A percentile compares a stretch with the other conserved stretches of the same genome.
phyloP scores from a whole-genome alignment of 2,329 filamentous ascomycete genomes.

The Aulographum hederae region DNA sequence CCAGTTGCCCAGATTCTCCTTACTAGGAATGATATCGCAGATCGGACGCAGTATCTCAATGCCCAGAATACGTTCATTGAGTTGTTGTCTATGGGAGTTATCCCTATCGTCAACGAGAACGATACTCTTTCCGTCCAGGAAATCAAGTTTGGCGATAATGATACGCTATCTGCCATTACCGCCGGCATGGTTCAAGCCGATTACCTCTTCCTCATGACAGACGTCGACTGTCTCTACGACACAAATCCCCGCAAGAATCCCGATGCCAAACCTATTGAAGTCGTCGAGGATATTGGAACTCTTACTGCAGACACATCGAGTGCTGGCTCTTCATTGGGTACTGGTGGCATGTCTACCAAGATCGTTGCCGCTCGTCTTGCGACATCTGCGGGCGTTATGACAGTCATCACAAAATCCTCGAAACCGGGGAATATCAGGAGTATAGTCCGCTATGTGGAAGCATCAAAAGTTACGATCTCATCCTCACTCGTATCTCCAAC shows the following conservation, averaged over 20 bases:
- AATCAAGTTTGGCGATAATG: constrained; percentile 99
- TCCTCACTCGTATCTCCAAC: too few relatives aligned
- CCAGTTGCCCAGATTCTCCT: constrained; percentile 89
- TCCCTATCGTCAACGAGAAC: constrained; percentile 98
- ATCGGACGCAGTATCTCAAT: constrained; percentile 89
- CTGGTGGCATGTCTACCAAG: constrained; percentile 95
- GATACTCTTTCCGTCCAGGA: constrained; percentile 92
- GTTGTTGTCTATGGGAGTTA: constrained; percentile 82
- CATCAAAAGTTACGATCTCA: constrained; percentile 22
- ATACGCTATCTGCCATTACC: constrained; percentile 90
- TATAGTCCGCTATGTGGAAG: constrained; percentile 69
- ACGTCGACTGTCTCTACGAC: constrained; percentile 94
- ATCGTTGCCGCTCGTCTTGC: constrained; percentile 84
- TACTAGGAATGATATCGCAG: constrained; percentile 89
- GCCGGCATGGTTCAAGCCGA: constrained; percentile 95
- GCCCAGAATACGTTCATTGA: constrained; percentile 89
- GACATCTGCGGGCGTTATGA: constrained; percentile 87
- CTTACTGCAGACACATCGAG: constrained; percentile 81
- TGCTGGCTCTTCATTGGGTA: constrained; percentile 74
- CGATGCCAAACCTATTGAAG: constrained; percentile 75
- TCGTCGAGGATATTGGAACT: constrained; percentile 73
- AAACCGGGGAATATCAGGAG: constrained; percentile 79
- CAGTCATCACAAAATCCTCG: constrained; percentile 86
- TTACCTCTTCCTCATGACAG: constrained; percentile 95
- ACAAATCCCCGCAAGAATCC: constrained; percentile 78